Evolutionary conservation across 129 eudicot genomes (phyloP).

Genomic region (Flaveria linearis): DNA sequence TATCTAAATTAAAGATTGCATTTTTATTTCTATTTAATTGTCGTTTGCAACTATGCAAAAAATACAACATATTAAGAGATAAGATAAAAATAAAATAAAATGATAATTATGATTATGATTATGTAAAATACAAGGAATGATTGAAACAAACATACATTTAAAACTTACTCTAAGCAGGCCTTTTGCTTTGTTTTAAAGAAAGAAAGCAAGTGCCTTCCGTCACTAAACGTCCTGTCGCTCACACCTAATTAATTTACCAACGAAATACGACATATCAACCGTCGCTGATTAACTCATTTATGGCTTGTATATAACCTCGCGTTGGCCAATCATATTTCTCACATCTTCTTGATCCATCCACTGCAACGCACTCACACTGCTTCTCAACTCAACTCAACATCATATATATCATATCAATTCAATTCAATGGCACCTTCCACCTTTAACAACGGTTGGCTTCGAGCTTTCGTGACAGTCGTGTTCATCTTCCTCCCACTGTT

Average conservation of each 20-base stretch:
- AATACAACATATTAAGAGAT: neutral
- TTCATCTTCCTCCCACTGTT: constrained; percentile 46
- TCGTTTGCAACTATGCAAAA: no score
- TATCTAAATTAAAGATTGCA: no score
- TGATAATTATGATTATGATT: constrained; percentile 19
- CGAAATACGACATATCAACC: constrained; percentile 51
- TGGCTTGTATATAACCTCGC: constrained; percentile 52
- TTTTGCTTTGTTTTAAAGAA: constrained; percentile 39
- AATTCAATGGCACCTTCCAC: constrained; percentile 30
- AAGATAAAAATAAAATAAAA: neutral
- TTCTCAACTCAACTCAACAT: neutral
- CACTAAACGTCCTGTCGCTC: constrained; percentile 34
- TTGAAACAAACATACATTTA: constrained; percentile 34
- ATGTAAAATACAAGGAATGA: constrained; percentile 46
- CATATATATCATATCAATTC: no score
- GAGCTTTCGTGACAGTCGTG: constrained; percentile 40
- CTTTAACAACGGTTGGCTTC: constrained; percentile 40
- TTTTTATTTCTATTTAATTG: no score
- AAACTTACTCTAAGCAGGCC: constrained; percentile 30
- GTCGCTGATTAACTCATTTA: constrained; percentile 2
- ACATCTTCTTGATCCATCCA: constrained; percentile 16
- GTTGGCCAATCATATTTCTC: constrained; percentile 40
- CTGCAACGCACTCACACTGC: neutral
- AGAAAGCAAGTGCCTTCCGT: constrained; percentile 25
- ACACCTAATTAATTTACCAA: constrained; percentile 52